Evolutionary conservation across 1,284 basidiomycete species (phyloP).

Genomic region (Trichosporon sp.): DNA sequence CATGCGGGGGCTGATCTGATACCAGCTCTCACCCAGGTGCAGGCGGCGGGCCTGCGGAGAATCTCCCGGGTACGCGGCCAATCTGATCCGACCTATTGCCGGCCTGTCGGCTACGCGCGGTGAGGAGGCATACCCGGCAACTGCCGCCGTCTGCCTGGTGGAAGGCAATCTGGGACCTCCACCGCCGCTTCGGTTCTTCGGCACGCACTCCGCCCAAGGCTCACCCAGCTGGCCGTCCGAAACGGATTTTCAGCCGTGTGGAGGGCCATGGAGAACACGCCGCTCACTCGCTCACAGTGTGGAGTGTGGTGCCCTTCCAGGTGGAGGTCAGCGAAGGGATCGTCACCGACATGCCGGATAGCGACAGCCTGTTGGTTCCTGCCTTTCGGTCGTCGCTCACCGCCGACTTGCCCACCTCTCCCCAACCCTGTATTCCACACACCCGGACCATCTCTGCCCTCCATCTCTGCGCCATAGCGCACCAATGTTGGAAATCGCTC

Average conservation of each 20-base stretch:
- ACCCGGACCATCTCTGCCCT: not conserved
- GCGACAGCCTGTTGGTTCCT: not conserved
- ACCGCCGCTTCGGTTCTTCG: not conserved
- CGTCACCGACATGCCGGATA: not conserved
- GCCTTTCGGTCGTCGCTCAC: not conserved
- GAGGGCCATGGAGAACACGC: not conserved
- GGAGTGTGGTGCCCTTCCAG: not conserved
- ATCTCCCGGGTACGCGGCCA: slow-evolving; percentile 1
- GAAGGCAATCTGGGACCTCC: not conserved
- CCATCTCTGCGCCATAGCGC: not conserved
- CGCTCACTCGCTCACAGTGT: not conserved
- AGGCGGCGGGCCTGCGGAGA: not conserved
- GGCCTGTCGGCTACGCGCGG: slow-evolving; percentile 15
- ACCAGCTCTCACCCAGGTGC: too few species aligned
- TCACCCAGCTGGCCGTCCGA: not conserved
- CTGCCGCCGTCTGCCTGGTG: not conserved
- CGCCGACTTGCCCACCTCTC: slow-evolving; percentile 7
- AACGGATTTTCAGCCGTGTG: not conserved
- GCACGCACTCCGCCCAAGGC: not conserved
- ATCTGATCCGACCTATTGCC: slow-evolving; percentile 17
- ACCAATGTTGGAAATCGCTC: not conserved
- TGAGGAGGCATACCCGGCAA: not conserved
- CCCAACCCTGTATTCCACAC: not conserved
- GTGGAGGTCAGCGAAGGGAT: not conserved
- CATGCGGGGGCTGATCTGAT: not conserved